Conservation (phyloP, 1,284 basidiomycete genomes). For the Nidula niveotomentosa region DNA sequence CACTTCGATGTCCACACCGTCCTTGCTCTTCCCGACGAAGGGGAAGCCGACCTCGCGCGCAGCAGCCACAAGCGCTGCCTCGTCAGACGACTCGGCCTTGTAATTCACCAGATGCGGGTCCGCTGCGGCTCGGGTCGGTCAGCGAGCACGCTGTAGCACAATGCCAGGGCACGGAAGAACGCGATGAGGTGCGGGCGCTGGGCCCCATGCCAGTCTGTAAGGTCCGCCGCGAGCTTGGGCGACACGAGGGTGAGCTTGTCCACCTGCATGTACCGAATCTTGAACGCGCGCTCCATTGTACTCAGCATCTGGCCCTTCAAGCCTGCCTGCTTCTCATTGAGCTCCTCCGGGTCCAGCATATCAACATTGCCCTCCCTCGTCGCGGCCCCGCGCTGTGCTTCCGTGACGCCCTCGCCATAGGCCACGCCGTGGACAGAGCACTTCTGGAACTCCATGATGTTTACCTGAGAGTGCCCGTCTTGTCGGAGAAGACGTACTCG, state of each 20-base stretch:
- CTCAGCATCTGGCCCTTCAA: constrained; percentile 82
- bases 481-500: constrained; percentile 97
- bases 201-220: constrained; percentile 59
- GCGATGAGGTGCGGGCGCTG: constrained; percentile 74
- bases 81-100: constrained; percentile 96
- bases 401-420: constrained; percentile 94
- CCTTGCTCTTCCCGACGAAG: constrained; percentile 79
- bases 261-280: constrained; percentile 85
- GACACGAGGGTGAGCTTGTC: constrained; percentile 90
- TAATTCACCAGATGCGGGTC: constrained; percentile 79
- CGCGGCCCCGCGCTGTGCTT: constrained; percentile 92
- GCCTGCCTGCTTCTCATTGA: constrained; percentile 60
- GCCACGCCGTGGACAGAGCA: constrained; percentile 85
- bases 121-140: constrained; percentile 67
- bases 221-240: constrained; percentile 78
- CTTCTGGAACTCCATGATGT: constrained; percentile 98
- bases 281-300: constrained; percentile 76
- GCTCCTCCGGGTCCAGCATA: constrained; percentile 66
- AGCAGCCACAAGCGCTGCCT: constrained; percentile 90
- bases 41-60: constrained; percentile 94
- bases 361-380: constrained; percentile 77
- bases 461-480: constrained; percentile 97
- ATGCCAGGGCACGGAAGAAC: constrained; percentile 89
- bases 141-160: constrained; percentile 93
- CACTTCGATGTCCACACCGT: constrained; percentile 86